Base-by-base conservation (phyloP, 2,329 filamentous ascomycete species). In the Zymoseptoria pseudotritici region DNA sequence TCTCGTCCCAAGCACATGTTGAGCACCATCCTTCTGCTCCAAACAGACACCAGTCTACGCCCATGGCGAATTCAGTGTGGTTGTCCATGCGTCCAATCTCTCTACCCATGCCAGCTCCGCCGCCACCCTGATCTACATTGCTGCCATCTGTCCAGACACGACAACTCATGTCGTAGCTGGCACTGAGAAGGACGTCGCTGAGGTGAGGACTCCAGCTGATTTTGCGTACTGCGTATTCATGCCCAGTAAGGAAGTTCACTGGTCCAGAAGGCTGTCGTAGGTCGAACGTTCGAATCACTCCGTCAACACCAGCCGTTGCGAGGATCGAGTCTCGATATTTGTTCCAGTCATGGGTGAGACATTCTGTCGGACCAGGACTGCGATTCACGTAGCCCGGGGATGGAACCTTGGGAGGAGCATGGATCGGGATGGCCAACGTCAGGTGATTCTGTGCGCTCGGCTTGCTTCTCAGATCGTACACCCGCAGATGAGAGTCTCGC, bases 111-210 rank as follows among this genome's bases (percentile, higher is more conserved):
- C 67, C 67, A 54, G 59, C 67, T 58, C 75, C 71, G 50, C 62
- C 69, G 58, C 74, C 71, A 61, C 72, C 61, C 3, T 73, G 69
- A 19, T 79, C 78, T 63, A 79, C 77, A 4, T 78, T 76, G 42
- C 80, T 84, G n/a, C 85, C 89, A 72, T 97, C 94, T 10, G 86
- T 91, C 94, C 94, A 99, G 55, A 97, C 81, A 31, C 94, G 84
- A 66, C 94, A 95, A 5, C 90, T 96, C 94, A 99, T 99, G 76
- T 99, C 94, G 75, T 99, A 99, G 72, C 91, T 94, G 1, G 90
- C 93, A 67, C 87, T 94, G 50, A 96, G 81, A 50, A 99, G 76
- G 9, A 96, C 83, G 72, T 97, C 90, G 60, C 86, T 86, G n/a
- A 94, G 82, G 77, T 99, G 94, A 9, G 94, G 94, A 69, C 90